Percentiles rank a stretch among this genome's conserved stretches.
Evolutionary conservation across 2,329 filamentous ascomycete species (phyloP).

Genomic region (Xylariaceae sp.): DNA sequence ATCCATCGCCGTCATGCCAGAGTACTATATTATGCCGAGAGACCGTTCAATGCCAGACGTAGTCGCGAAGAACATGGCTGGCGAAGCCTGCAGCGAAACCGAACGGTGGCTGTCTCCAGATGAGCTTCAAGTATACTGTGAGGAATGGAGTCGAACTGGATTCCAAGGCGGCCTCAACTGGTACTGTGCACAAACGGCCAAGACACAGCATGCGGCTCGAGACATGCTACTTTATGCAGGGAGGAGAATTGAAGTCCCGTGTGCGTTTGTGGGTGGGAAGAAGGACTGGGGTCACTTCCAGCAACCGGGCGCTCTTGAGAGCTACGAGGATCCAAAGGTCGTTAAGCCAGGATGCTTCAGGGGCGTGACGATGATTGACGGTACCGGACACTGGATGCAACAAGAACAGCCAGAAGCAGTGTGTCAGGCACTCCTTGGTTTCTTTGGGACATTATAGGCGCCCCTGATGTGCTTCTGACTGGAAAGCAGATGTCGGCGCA

Average conservation of each 20-base stretch:
- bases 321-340: constrained; percentile 40
- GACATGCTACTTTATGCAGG: constrained; percentile 57
- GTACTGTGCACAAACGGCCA: constrained; percentile 56
- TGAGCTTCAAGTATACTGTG: constrained; percentile 54
- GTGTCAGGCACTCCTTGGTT: constrained; percentile 20
- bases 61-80: constrained; percentile 49
- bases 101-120: constrained; percentile 52
- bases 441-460: constrained; percentile 23
- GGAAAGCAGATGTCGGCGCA: neutral
- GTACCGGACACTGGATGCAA: constrained; percentile 65
- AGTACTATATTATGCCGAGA: constrained; percentile 63
- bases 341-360: constrained; percentile 46
- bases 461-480: neutral
- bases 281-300: constrained; percentile 66
- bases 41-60: constrained; percentile 53
- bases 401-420: constrained; percentile 58
- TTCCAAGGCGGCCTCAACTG: constrained; percentile 64
- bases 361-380: constrained; percentile 48
- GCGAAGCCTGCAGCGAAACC: constrained; percentile 40
- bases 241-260: constrained; percentile 55
- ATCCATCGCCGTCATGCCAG: constrained; percentile 54
- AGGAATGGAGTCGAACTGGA: constrained; percentile 55
- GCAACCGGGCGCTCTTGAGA: constrained; percentile 57
- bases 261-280: constrained; percentile 54
- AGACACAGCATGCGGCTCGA: constrained; percentile 36